A percentile compares a stretch with the other conserved stretches of the same genome.
Conservation (phyloP, 495 filamentous ascomycete species). For the Hypoxylon subgilvum region DNA sequence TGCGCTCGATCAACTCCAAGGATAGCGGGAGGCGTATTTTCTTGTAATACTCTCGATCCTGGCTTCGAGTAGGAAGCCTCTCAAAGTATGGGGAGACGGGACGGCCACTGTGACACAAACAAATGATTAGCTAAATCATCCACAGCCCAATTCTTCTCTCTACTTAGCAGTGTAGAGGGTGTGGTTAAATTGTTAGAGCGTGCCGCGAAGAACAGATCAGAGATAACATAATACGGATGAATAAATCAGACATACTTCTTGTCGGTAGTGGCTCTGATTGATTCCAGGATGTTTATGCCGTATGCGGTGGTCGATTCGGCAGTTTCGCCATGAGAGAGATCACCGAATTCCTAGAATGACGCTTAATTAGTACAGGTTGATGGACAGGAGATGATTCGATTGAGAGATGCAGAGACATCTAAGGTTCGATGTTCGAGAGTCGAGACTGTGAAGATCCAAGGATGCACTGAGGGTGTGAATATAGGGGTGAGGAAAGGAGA, state of each 20-base stretch:
- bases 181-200: not conserved
- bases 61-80: constrained; percentile 65
- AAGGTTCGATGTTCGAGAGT: constrained; percentile 23
- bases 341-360: constrained; percentile 41
- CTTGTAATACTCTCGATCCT: constrained; percentile 75
- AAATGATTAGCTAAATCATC: constrained; percentile 19
- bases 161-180: not conserved
- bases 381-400: not conserved
- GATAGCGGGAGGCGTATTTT: constrained; percentile 75
- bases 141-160: not conserved
- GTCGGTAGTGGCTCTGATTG: constrained; percentile 69
- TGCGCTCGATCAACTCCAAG: constrained; percentile 74
- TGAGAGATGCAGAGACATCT: constrained; percentile 16
- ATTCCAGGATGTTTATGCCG: constrained; percentile 69
- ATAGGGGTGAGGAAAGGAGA: constrained; percentile 24
- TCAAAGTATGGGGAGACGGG: constrained; percentile 75
- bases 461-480: constrained; percentile 21
- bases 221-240: constrained; percentile 4
- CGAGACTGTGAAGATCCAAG: constrained; percentile 22
- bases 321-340: constrained; percentile 59
- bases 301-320: constrained; percentile 67
- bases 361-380: constrained; percentile 25
- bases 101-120: constrained; percentile 59
- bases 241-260: constrained; percentile 64
- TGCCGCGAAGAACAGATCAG: not conserved